Evolutionary conservation across 345 rosid species (phyloP).

Genomic region (Draba incana): DNA sequence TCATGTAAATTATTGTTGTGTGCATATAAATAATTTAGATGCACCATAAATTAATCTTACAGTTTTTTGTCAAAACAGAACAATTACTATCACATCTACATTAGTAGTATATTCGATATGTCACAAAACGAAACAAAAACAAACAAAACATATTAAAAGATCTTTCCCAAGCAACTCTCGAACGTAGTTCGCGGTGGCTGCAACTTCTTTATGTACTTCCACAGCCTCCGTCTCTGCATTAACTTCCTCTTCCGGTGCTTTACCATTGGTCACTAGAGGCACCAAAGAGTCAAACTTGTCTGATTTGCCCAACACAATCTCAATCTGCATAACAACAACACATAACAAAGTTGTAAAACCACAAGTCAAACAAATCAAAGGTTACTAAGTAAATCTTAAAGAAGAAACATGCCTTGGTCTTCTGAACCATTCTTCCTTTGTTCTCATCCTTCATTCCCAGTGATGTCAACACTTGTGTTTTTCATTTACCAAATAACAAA

Average conservation of each 20-base stretch:
- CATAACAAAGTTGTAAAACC: neutral
- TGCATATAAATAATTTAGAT: too few relatives aligned
- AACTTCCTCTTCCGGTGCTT: conserved; percentile 30
- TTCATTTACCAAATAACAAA: too few relatives aligned
- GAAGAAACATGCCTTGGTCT: conserved; percentile 91
- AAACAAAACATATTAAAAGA: conserved; percentile 24
- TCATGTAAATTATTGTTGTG: too few relatives aligned
- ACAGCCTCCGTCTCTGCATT: conserved; percentile 36
- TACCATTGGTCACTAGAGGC: conserved; percentile 43
- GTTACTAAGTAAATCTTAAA: too few relatives aligned
- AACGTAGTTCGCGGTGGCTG: conserved; percentile 43
- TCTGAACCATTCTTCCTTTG: conserved; percentile 74
- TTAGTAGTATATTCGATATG: conserved; percentile 39
- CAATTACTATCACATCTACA: conserved; percentile 32
- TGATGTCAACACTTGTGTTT: conserved; percentile 78
- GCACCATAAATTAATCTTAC: too few relatives aligned
- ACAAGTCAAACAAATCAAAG: too few relatives aligned
- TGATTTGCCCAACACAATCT: conserved; percentile 74
- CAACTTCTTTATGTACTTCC: conserved; percentile 27
- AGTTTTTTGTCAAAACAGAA: conserved; percentile 7
- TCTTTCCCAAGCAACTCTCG: conserved; percentile 8
- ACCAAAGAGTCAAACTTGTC: conserved; percentile 74
- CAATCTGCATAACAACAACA: conserved; percentile 50
- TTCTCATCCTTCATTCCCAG: conserved; percentile 86
- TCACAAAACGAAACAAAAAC: conserved; percentile 36